Evolutionary conservation across 768 basidiomycete genomes (phyloP), one percentile per base, ranked within the genome.

Genomic region (Leccinum uliginosum): DNA sequence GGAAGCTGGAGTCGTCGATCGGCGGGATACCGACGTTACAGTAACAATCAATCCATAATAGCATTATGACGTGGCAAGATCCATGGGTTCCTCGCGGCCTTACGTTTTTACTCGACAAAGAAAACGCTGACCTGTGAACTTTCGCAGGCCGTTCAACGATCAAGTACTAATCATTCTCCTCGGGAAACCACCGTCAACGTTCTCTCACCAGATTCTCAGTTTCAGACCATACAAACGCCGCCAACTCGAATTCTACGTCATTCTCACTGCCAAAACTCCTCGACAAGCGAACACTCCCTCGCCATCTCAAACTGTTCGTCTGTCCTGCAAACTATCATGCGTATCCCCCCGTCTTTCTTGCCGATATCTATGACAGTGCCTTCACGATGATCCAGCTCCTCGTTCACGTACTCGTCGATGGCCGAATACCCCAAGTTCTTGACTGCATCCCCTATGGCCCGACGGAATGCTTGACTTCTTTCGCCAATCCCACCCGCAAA

Each of bases 401-500:
- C 60, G 53, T 86, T 87, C 66, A 78, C 82, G 55, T 58, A 66
- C 6, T 66, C 64, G 50, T 85, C 80, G 11, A 90, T 70, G 0
- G 58, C 55, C 26, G 75, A 71, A 56, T 85, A 86, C 40, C 40
- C 91, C 45, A 94, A 67, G 72, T 83, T 88, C 17, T 52, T 62
- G 15, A 87, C 73, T 32, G 78, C 75, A 34, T 77, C 69, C 4
- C 78, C 78, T 17, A 95, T 75, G 19, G 82, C 81, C 40, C 73
- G 67, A 43, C 93, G 73, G 53, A 98, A 71, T 61, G 81, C 77
- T 17, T 71, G 74, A 58, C 85, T 82, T 61, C 78, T 79, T 71
- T 97, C 94, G 0, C 94, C 94, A 52, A 97, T 91, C 0, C 93
- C 93, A 3, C 93, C 93, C 0, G 89, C 80, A 68, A 95, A 93